These are phyloP conservation scores for Aspergillus avenaceus DNA, from an alignment of 495 filamentous ascomycete genomes.

Conservation along the genomic window DNA sequence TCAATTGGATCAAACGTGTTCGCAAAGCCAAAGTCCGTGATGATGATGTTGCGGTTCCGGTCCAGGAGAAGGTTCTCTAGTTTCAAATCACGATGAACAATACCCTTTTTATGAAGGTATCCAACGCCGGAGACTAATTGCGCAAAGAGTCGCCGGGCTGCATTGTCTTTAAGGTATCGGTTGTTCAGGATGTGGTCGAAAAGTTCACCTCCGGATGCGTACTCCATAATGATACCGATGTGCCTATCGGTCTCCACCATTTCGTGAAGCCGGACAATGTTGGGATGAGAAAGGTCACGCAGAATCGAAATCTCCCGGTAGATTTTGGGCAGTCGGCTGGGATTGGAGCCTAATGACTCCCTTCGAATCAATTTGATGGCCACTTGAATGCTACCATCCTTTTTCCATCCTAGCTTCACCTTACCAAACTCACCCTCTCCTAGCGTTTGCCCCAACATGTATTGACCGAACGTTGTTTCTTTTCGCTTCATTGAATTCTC, in stretches of 20 bases:
- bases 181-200: constrained; percentile 98
- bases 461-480: constrained; percentile 88
- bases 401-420: constrained; percentile 99
- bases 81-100: constrained; percentile 96
- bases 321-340: constrained; percentile 87
- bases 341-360: constrained; percentile 81
- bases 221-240: constrained; percentile 97
- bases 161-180: constrained; percentile 89
- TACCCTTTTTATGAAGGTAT: constrained; percentile 98
- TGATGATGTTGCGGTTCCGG: constrained; percentile 97
- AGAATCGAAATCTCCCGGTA: constrained; percentile 94
- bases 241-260: constrained; percentile 97
- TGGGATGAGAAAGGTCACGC: constrained; percentile 80
- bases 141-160: constrained; percentile 87
- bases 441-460: constrained; percentile 92
- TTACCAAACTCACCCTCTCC: constrained; percentile 99
- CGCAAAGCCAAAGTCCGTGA: constrained; percentile 98
- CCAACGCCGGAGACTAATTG: constrained; percentile 96
- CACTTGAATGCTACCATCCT: constrained; percentile 88
- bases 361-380: constrained; percentile 97
- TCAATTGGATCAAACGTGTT: constrained; percentile 93
- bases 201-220: constrained; percentile 93
- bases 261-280: constrained; percentile 95
- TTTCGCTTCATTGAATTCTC: constrained; percentile 52
- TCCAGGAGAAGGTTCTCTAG: constrained; percentile 95